Conservation (phyloP, 345 rosid genomes). For the Pugionium dolabratum region DNA sequence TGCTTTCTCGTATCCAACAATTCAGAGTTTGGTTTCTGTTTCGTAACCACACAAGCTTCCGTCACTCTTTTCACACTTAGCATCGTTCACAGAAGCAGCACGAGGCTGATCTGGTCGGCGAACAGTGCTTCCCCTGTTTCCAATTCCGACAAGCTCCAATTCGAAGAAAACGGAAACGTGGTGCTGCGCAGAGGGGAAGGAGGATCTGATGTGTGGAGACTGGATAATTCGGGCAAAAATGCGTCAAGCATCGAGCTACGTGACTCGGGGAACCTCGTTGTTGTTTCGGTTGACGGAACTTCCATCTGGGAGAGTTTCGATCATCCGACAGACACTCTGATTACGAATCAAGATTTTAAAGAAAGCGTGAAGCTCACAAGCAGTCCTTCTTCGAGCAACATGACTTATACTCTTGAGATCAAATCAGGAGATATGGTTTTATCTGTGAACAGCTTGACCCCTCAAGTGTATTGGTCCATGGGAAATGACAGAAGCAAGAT, state of each 20-base stretch:
- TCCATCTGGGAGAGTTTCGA: slow-evolving; percentile 81
- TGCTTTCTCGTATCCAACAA: slow-evolving; percentile 66
- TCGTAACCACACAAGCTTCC: slow-evolving; percentile 44
- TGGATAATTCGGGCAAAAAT: slow-evolving; percentile 49
- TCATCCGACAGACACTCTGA: slow-evolving; percentile 77
- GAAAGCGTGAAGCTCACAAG: slow-evolving; percentile 77
- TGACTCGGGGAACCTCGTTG: slow-evolving; percentile 81
- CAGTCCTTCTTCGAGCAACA: slow-evolving; percentile 47
- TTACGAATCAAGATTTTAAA: slow-evolving; percentile 60
- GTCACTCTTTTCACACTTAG: slow-evolving; percentile 56
- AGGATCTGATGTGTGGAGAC: slow-evolving; percentile 57
- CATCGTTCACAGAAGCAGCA: slow-evolving; percentile 49
- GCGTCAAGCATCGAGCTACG: slow-evolving; percentile 68
- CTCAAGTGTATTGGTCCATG: slow-evolving; percentile 87
- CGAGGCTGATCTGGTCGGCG: slow-evolving; percentile 67
- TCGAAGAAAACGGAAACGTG: slow-evolving; percentile 57
- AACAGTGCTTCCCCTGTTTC: slow-evolving; percentile 65
- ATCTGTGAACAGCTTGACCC: slow-evolving; percentile 57
- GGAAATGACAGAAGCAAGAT: slow-evolving; percentile 45
- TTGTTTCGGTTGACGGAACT: slow-evolving; percentile 48
- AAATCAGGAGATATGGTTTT: slow-evolving; percentile 74
- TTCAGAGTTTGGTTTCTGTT: slow-evolving; percentile 66
- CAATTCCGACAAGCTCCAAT: slow-evolving; percentile 61
- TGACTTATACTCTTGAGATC: slow-evolving; percentile 73
- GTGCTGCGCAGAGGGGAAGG: slow-evolving; percentile 46